A percentile compares a stretch with the other conserved stretches of the same genome.
Evolutionary conservation across 129 eudicot genomes (phyloP).

Genomic region (Flaveria bidentis): DNA sequence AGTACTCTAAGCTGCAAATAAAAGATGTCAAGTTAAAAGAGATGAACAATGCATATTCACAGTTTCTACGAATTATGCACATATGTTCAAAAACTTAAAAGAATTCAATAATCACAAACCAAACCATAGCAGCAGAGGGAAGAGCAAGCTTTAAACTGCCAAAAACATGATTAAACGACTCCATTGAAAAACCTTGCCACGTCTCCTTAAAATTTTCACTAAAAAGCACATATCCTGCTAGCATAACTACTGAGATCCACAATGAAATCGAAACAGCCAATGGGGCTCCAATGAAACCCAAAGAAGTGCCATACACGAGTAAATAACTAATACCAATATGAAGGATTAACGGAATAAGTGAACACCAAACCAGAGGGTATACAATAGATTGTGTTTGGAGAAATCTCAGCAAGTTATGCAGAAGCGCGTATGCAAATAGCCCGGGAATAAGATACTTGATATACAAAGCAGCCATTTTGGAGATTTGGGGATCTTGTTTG

Average conservation of each 20-base stretch:
- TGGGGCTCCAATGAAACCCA: conserved; percentile 68
- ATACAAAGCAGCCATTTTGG: conserved; percentile 62
- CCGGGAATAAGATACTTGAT: conserved; percentile 70
- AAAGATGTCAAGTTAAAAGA: conserved; percentile 6
- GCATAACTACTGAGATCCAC: conserved; percentile 59
- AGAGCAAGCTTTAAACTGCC: conserved; percentile 68
- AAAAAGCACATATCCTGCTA: conserved; percentile 47
- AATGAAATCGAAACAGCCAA: conserved; percentile 65
- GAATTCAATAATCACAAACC: conserved; percentile 44
- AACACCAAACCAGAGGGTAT: conserved; percentile 58
- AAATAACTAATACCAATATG: conserved; percentile 58
- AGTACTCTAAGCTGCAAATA: conserved; percentile 68
- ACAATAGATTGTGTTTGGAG: conserved; percentile 81
- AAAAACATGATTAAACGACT: conserved; percentile 48
- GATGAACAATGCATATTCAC: neutral
- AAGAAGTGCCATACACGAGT: conserved; percentile 51
- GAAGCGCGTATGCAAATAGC: conserved; percentile 58
- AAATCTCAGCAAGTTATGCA: conserved; percentile 70
- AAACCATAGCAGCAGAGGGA: conserved; percentile 93
- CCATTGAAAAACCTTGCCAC: conserved; percentile 66
- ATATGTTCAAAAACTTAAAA: neutral
- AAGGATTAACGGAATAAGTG: conserved; percentile 52
- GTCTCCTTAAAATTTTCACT: conserved; percentile 46
- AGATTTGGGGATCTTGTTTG: conserved; percentile 64
- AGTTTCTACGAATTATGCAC: neutral